Percentiles rank a stretch among this genome's conserved stretches.
phyloP scores from a whole-genome alignment of 2,329 filamentous ascomycete genomes.

The Xylariaceae sp. region DNA sequence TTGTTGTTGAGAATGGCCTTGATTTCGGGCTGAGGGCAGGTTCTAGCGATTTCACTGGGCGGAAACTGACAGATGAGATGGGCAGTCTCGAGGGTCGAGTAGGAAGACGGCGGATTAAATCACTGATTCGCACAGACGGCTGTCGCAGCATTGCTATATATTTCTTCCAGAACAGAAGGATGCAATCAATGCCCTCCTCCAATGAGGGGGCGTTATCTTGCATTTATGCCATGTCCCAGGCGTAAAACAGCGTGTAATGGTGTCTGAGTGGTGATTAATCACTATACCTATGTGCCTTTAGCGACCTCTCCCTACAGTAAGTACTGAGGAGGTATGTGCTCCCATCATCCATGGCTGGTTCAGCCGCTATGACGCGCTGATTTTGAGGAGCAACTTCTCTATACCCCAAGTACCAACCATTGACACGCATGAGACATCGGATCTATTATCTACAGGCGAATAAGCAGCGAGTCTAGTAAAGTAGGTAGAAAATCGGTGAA shows the following conservation, averaged over 20 bases:
- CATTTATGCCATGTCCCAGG: no score
- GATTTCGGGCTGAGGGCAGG: no score
- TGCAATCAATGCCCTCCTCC: no score
- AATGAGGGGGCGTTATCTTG: no score
- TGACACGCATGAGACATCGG: no score
- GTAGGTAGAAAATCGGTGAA: no score
- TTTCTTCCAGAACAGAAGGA: not conserved
- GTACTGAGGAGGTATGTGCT: not conserved
- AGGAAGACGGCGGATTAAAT: not conserved
- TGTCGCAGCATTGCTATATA: not conserved
- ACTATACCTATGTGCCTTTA: not conserved
- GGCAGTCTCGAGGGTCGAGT: not conserved
- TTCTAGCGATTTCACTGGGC: not conserved
- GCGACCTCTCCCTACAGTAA: not conserved
- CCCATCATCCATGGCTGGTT: not conserved
- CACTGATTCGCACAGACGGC: not conserved
- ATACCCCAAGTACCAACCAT: conserved; percentile 29
- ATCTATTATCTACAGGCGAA: no score
- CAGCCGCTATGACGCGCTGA: not conserved
- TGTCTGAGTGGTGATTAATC: not conserved
- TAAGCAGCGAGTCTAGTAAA: no score
- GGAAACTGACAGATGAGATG: not conserved
- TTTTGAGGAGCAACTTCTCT: no score
- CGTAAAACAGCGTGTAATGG: not conserved
- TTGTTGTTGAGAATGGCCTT: not conserved